Base-by-base conservation (phyloP, 2,329 filamentous ascomycete genomes). In the Fusarium sp. region DNA sequence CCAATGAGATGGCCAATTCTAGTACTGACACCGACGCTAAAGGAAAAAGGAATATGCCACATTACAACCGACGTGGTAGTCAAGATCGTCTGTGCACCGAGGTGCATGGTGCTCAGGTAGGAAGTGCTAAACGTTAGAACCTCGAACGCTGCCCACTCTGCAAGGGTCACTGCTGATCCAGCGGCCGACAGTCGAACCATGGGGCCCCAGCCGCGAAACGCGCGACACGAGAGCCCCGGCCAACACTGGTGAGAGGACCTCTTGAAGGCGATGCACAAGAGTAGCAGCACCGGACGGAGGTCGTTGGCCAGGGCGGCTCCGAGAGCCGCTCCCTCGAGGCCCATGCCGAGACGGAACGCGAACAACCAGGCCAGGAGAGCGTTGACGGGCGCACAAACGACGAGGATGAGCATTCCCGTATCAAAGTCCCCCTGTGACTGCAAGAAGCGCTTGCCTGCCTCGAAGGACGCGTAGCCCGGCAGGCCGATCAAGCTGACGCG, bases 381-480 rank as follows among this genome's bases (percentile, higher is more conserved):
- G 69, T 88, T 88, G 16, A 86, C 67, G 0, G 87, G 87, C 0
- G 85, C 83, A 42, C 85, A 85, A 27, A 88, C 72, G 2, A 88
- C 53, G 10, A 89, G 79, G 24, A 87, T 82, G 10, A 82, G 80
- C 74, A 88, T 82, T 16, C 83, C 85, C 1, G 84, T 85, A 36
- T 84, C 84, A 79, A 89, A 89, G 35, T 87, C 81, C 1, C 88
- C 87, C 70, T 89, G 87, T 0, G 88, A 86, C 74, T 89, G 87
- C 4, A 88, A 81, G 69, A 88, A 89, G 0, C 87, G 82, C 75
- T 89, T 90, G 2, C 85, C 81, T 0, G 86, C 86, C 69, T 89
- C 88, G 33, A 89, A 90, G 4, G 83, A 83, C 1, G 85, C 87
- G 63, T 88, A 89, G 4, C 87, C 87, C 1, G 87, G 87, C 1